Percentiles rank a stretch among this genome's conserved stretches.
These are phyloP conservation scores for Colletotrichum sidae DNA, from an alignment of 2,329 filamentous ascomycete genomes.

Conservation along the genomic window DNA sequence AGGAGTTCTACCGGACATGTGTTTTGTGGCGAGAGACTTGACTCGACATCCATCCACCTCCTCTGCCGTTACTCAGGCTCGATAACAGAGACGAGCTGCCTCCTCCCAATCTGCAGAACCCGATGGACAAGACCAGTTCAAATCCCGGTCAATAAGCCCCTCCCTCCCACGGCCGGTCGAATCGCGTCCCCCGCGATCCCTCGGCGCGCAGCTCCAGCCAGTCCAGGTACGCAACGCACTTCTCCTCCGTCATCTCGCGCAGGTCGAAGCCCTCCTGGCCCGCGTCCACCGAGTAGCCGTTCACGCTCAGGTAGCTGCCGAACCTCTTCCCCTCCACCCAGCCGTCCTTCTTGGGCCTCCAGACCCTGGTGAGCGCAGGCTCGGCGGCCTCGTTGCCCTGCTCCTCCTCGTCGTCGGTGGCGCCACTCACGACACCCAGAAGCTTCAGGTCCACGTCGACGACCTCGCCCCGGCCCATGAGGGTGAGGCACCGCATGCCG, in stretches of 20 bases:
- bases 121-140: background rate
- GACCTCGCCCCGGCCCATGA: slow-evolving; percentile 49
- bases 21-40: no score
- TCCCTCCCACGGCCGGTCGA: slow-evolving; percentile 30
- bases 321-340: slow-evolving; percentile 41
- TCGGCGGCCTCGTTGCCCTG: background rate
- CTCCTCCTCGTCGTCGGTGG: slow-evolving; percentile 23
- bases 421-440: slow-evolving; percentile 28
- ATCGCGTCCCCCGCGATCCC: slow-evolving; percentile 21
- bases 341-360: slow-evolving; percentile 45
- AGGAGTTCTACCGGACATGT: no score
- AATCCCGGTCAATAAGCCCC: slow-evolving; percentile 28
- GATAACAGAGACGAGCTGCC: no score
- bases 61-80: no score
- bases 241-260: slow-evolving; percentile 50
- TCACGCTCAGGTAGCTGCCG: slow-evolving; percentile 50
- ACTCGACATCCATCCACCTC: no score
- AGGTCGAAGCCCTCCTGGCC: slow-evolving; percentile 52
- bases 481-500: slow-evolving; percentile 56
- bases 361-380: slow-evolving; percentile 40
- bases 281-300: slow-evolving; percentile 51
- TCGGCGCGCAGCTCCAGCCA: slow-evolving; percentile 30
- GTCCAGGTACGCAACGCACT: slow-evolving; percentile 44
- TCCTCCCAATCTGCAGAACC: no score
- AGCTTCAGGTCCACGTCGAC: slow-evolving; percentile 40